These are phyloP conservation scores for Neonectria magnoliae DNA, from an alignment of 2,329 filamentous ascomycete genomes.

Conservation along the genomic window DNA sequence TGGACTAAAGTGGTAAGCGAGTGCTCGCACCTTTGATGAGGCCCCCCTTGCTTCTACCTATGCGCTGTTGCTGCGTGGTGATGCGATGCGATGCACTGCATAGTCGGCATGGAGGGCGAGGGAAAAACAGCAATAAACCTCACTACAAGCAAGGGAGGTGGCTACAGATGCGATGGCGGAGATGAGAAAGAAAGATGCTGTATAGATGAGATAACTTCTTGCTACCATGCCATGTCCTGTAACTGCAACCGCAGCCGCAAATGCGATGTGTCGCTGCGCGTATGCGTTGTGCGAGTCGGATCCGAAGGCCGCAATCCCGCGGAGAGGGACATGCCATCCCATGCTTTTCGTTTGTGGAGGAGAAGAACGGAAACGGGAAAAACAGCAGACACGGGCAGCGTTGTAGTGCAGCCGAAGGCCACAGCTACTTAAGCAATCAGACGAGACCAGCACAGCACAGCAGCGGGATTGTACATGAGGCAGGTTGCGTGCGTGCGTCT, in stretches of 20 bases:
- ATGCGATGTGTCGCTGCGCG: slow-evolving; percentile 10
- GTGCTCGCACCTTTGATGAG: not conserved
- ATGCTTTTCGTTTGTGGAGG: not conserved
- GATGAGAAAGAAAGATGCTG: too few relatives aligned
- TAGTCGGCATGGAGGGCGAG: not conserved
- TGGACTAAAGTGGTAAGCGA: not conserved
- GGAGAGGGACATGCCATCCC: not conserved
- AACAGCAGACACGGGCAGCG: not conserved
- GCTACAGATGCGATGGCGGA: not conserved
- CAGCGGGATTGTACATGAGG: not conserved
- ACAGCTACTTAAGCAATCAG: not conserved
- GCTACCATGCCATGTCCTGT: not conserved
- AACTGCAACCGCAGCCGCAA: not conserved
- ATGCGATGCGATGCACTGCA: not conserved
- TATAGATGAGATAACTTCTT: too few relatives aligned
- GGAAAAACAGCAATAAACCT: not conserved
- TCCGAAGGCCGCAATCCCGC: slow-evolving; percentile 3
- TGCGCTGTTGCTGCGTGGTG: not conserved
- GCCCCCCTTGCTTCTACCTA: not conserved
- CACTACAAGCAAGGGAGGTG: not conserved
- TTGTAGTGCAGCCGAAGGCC: not conserved
- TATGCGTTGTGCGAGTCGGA: slow-evolving; percentile 25
- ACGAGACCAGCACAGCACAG: slow-evolving; percentile 1
- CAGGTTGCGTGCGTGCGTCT: too few relatives aligned
- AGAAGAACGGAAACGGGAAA: not conserved